These are phyloP conservation scores for Trametopsis cervina DNA, from an alignment of 768 basidiomycete genomes.

Conservation along the genomic window DNA sequence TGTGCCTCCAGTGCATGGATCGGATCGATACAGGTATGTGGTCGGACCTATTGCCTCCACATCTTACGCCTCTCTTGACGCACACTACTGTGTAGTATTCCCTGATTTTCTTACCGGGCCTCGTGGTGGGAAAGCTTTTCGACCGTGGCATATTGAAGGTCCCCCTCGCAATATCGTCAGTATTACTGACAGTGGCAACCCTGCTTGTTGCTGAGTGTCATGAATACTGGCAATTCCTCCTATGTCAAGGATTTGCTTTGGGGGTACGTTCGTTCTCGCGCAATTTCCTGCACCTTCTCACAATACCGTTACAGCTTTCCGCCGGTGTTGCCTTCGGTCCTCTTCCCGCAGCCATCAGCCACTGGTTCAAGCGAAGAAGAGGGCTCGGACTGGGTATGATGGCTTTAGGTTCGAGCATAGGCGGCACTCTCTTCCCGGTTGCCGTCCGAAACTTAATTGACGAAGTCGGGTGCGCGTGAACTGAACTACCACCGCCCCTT, in stretches of 20 bases:
- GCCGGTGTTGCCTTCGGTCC: conserved; percentile 57
- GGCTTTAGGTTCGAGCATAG: conserved; percentile 60
- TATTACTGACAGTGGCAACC: conserved; percentile 43
- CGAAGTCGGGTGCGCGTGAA: conserved; percentile 43
- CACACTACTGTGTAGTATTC: conserved; percentile 53
- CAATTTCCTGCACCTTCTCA: background rate
- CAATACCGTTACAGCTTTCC: conserved; percentile 15
- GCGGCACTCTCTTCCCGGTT: conserved; percentile 65
- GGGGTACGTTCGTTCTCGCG: conserved; percentile 40
- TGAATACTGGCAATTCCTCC: conserved; percentile 70
- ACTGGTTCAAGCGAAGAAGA: conserved; percentile 64
- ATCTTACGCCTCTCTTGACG: background rate
- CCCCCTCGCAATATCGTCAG: conserved; percentile 41
- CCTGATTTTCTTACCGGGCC: conserved; percentile 52
- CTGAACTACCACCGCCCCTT: background rate
- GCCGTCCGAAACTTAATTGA: conserved; percentile 46
- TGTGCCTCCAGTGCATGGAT: conserved; percentile 42
- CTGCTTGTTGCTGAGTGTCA: conserved; percentile 69
- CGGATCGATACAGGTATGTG: conserved; percentile 59
- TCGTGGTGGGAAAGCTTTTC: conserved; percentile 61
- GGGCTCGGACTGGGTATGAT: conserved; percentile 53
- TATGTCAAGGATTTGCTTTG: conserved; percentile 63
- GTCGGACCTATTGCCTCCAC: background rate
- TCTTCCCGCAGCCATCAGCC: conserved; percentile 49
- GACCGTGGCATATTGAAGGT: conserved; percentile 62